Base-by-base conservation (phyloP, 2,329 filamentous ascomycete genomes). In the Aspergillus aculeatinus region DNA sequence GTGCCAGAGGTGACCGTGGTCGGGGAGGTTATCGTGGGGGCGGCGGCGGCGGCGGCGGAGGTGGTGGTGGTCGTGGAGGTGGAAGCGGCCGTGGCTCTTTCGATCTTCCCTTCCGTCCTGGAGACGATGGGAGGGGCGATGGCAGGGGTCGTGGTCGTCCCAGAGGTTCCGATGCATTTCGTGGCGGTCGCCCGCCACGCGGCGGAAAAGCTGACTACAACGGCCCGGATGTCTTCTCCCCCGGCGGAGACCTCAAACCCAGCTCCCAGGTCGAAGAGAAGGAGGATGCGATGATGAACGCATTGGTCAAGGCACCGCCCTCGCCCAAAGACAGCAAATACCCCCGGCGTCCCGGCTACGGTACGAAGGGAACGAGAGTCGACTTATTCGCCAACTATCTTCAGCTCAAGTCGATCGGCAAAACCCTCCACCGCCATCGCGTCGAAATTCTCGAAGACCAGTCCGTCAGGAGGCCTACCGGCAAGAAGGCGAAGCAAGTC, bases 401-500 rank as follows among this genome's bases (percentile, higher is more conserved):
- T 51, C 63, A 73, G 14, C 63, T 79, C 47, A 73, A 67, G 9
- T 73, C 75, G 9, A 73, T 70, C 10, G 74, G 61, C n/a, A 75
- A 72, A 60, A 58, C 70, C 1, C 64, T 82, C 2, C 78, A 71
- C 58, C 74, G 77, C 3, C 82, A 83, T 60, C 72, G 74, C 33
- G 63, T 83, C 21, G 63, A 71, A 9, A 69, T 76, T 21, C 61
- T 64, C 1, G 68, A 67, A 4, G 67, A 72, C 23, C 58, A 70
- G n/a, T 65, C 71, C 3, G 69, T 63, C 5, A 65, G 63, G 6
- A 54, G 65, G 4, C 69, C 70, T 3, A 56, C 70, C 47, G 79
- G 78, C 55, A 75, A 75, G 35, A 83, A 81, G 69, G 80, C 75
- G 39, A 76, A 77, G 48, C 79, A 79, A 5, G 72, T 85, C 5